Conservation (phyloP, 2,329 filamentous ascomycete genomes). For the Chaetomium sp. region DNA sequence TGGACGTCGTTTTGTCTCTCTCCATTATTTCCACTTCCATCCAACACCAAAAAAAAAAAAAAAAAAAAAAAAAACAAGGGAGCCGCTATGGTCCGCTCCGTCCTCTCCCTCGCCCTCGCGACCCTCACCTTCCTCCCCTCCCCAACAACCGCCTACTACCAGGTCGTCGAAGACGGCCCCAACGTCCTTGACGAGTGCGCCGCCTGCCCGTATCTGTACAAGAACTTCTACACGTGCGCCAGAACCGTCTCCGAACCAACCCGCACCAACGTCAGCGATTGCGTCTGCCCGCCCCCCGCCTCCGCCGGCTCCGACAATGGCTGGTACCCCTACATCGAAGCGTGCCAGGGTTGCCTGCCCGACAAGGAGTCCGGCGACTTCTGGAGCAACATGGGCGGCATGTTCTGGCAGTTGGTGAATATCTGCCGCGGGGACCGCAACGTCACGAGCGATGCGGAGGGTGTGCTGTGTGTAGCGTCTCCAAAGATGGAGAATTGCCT, state of each 20-base stretch:
- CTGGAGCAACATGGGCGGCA: slow-evolving; percentile 9
- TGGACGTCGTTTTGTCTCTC: not conserved
- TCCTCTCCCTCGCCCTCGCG: slow-evolving; percentile 13
- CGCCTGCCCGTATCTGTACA: slow-evolving; percentile 6
- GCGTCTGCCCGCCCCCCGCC: slow-evolving; percentile 1
- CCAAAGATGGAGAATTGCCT: not conserved
- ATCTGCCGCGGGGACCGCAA: slow-evolving; percentile 3
- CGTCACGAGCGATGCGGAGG: slow-evolving; percentile 7
- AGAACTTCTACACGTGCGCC: not conserved
- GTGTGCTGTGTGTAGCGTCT: not conserved
- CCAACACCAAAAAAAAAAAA: not conserved
- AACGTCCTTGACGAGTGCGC: slow-evolving; percentile 17
- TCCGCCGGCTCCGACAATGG: slow-evolving; percentile 6
- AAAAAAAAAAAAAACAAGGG: not conserved
- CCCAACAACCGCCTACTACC: slow-evolving; percentile 10
- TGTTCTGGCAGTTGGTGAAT: not conserved
- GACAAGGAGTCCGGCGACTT: slow-evolving; percentile 3
- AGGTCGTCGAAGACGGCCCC: slow-evolving; percentile 4
- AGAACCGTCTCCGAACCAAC: not conserved
- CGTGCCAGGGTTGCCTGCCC: slow-evolving; percentile 12
- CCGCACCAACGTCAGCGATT: not conserved
- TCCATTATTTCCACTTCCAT: not conserved
- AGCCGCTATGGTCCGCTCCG: slow-evolving; percentile 7
- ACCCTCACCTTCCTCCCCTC: slow-evolving; percentile 7
- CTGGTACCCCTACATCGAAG: slow-evolving; percentile 19